Evolutionary conservation across 306 rosid species (phyloP).

Genomic region (Vigna hirtella): DNA sequence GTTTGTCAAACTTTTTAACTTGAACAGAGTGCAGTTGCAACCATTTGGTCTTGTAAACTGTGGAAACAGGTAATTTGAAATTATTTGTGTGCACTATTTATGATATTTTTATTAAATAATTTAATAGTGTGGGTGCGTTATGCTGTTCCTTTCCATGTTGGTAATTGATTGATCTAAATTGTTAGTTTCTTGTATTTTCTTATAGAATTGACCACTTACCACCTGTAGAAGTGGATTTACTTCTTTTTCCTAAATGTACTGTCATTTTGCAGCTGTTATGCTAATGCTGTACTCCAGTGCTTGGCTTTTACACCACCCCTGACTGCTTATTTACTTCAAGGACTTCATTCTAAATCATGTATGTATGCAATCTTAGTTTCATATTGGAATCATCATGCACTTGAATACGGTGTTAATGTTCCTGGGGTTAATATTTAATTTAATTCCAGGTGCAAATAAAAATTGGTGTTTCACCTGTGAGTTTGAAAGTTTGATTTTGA

Average conservation of each 20-base stretch:
- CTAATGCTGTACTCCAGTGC: constrained; percentile 91
- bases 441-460: constrained; percentile 64
- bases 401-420: constrained; percentile 27
- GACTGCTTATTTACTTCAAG: constrained; percentile 87
- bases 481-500: constrained; percentile 73
- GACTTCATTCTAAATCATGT: constrained; percentile 84
- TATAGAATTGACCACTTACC: neutral
- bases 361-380: constrained; percentile 47
- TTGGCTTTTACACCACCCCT: constrained; percentile 86
- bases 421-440: constrained; percentile 22
- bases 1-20: constrained; percentile 83
- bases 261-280: constrained; percentile 77
- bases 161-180: neutral
- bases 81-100: neutral
- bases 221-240: neutral
- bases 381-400: constrained; percentile 21
- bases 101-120: neutral
- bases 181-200: constrained; percentile 14
- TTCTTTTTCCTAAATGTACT: neutral
- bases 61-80: constrained; percentile 78
- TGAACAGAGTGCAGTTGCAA: constrained; percentile 71
- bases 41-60: constrained; percentile 85
- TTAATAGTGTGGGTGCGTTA: neutral
- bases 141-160: neutral
- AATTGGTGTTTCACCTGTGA: constrained; percentile 86